A percentile compares a stretch with the other conserved stretches of the same genome.
These are phyloP conservation scores for Candida pseudofarinosa DNA, from an alignment of 805 yeast genomes.

Conservation along the genomic window DNA sequence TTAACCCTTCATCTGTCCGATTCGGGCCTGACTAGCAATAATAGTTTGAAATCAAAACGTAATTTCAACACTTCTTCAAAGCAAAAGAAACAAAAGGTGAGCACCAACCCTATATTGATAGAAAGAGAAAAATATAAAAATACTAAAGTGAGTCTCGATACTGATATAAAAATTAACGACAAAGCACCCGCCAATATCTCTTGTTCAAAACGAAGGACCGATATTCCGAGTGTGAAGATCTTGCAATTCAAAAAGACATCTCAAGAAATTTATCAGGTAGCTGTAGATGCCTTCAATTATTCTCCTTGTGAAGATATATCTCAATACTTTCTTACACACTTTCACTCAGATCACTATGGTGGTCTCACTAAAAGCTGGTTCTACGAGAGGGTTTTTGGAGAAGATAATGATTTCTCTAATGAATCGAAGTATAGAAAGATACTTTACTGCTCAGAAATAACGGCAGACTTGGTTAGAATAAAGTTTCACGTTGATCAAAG, in stretches of 20 bases:
- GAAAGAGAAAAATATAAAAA: slow-evolving; percentile 15
- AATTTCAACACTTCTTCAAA: neutral
- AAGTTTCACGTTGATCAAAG: slow-evolving; percentile 55
- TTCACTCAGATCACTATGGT: slow-evolving; percentile 92
- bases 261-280: slow-evolving; percentile 33
- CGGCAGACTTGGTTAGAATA: slow-evolving; percentile 52
- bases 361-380: slow-evolving; percentile 80
- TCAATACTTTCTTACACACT: slow-evolving; percentile 70
- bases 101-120: slow-evolving; percentile 1
- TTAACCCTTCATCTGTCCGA: slow-evolving; percentile 26
- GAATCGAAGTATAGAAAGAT: slow-evolving; percentile 42
- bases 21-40: neutral
- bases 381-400: slow-evolving; percentile 32
- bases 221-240: slow-evolving; percentile 54
- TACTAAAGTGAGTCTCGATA: slow-evolving; percentile 1
- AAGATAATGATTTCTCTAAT: slow-evolving; percentile 19
- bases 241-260: slow-evolving; percentile 33
- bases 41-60: neutral
- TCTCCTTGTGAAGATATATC: slow-evolving; percentile 42
- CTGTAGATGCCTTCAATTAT: slow-evolving; percentile 65
- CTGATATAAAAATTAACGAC: slow-evolving; percentile 3
- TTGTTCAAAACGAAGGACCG: slow-evolving; percentile 17
- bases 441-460: slow-evolving; percentile 70
- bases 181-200: slow-evolving; percentile 11
- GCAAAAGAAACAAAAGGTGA: neutral